Evolutionary conservation across 164 flowering plant species (phyloP).

Genomic region (Nymphaea thermarum): DNA sequence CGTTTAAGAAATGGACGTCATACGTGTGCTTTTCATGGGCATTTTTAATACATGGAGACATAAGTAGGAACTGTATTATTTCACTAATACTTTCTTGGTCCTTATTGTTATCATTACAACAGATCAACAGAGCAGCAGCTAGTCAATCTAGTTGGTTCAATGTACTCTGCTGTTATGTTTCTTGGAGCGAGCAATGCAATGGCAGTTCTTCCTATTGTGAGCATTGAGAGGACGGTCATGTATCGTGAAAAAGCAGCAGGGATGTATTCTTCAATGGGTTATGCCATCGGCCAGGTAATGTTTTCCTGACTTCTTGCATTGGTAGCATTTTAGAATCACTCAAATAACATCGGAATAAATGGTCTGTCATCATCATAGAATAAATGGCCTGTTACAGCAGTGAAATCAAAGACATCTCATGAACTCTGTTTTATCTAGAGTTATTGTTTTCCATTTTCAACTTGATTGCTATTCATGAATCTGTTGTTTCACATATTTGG

Average conservation of each 20-base stretch:
- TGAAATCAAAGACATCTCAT: too few relatives aligned
- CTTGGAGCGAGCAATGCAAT: conserved; percentile 18
- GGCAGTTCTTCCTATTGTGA: conserved; percentile 30
- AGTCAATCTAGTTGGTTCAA: conserved; percentile 19
- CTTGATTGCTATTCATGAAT: too few relatives aligned
- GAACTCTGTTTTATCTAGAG: neutral
- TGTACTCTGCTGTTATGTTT: conserved; percentile 22
- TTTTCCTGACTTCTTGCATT: too few relatives aligned
- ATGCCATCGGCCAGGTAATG: conserved; percentile 28
- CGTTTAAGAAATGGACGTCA: too few relatives aligned
- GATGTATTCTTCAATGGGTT: conserved; percentile 32
- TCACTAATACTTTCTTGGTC: neutral
- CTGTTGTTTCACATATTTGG: neutral
- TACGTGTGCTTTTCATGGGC: too few relatives aligned
- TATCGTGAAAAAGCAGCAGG: conserved; percentile 39
- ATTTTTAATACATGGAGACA: too few relatives aligned
- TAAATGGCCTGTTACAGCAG: too few relatives aligned
- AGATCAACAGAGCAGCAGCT: conserved; percentile 17
- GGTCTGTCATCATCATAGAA: too few relatives aligned
- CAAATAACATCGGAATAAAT: too few relatives aligned
- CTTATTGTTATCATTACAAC: conserved; percentile 3
- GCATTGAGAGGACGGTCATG: conserved; percentile 25
- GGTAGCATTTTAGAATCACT: too few relatives aligned
- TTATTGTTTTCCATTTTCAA: neutral
- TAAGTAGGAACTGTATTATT: too few relatives aligned